phyloP scores from a whole-genome alignment of 495 filamentous ascomycete species.

The Cercophora sp. region DNA sequence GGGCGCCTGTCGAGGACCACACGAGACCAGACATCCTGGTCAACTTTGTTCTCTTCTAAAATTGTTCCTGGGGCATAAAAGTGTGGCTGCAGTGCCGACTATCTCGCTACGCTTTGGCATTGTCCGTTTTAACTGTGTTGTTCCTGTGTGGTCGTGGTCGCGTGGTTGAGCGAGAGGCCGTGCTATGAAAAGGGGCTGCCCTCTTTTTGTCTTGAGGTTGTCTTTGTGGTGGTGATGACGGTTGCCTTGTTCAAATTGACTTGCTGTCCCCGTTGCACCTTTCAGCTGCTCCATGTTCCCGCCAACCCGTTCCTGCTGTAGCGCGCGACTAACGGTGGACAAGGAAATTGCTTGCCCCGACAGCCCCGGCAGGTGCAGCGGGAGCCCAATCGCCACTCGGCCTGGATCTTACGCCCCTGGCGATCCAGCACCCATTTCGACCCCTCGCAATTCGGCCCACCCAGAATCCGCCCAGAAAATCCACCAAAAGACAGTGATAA shows the following conservation, averaged over 20 bases:
- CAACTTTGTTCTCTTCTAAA: too few relatives aligned
- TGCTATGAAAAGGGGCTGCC: too few relatives aligned
- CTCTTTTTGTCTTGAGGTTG: too few relatives aligned
- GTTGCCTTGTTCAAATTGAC: slow-evolving; percentile 9
- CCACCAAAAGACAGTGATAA: slow-evolving; percentile 13
- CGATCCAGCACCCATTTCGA: not conserved
- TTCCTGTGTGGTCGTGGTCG: too few relatives aligned
- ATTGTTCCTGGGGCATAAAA: too few relatives aligned
- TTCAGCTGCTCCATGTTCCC: not conserved
- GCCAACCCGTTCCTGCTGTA: slow-evolving; percentile 23
- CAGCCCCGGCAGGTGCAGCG: not conserved
- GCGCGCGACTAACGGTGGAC: slow-evolving; percentile 27
- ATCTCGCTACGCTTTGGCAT: too few relatives aligned
- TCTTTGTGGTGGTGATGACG: too few relatives aligned
- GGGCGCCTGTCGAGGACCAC: too few relatives aligned
- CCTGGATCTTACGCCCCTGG: not conserved
- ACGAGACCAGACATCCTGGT: too few relatives aligned
- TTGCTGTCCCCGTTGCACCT: not conserved
- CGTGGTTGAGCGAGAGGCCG: too few relatives aligned
- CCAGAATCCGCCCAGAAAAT: not conserved
- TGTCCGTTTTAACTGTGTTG: too few relatives aligned
- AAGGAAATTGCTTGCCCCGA: slow-evolving; percentile 20
- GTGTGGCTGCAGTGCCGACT: too few relatives aligned
- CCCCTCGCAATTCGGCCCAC: slow-evolving; percentile 5
- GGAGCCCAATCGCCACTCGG: not conserved